Evolutionary conservation across 129 eudicot genomes (phyloP), one percentile per base, ranked within the genome.

Genomic region (Lactuca sativa): DNA sequence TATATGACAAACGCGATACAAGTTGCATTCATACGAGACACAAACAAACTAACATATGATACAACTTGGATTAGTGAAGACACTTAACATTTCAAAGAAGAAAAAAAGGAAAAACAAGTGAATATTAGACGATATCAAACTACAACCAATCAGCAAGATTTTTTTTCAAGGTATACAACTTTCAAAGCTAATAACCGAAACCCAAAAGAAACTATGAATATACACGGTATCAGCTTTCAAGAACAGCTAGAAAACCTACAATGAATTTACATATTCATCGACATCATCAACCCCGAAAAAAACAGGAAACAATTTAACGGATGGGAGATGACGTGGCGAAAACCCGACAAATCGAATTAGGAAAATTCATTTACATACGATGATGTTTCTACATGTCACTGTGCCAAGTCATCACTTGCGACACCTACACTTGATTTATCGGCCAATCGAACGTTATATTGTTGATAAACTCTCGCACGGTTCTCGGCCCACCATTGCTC

Each of bases 401-500:
- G 79, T 31, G 77, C 77, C 51, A 86, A 75, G 80, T 79, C 90
- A 52, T 84, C 91, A 72, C 84, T 86, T 66, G 61, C 82, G 9
- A 82, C 81, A n/a, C 96, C 96, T 64, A 80, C 77, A 51, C 90
- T 87, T 14, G 97, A 84, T 66, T 82, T 90, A 81, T 87, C 95
- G 5, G 65, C 72, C 77, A 77, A 64, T 31, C 95, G 88, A 0
- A 87, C 95, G 31, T 87, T 86, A 80, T 90, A 90, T n/a, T 60
- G 85, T 73, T 90, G 87, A 49, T 86, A 82, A 12, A 86, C 95
- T 72, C 89, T 79, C 36, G 73, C 79, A 63, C 97, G 82, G 61
- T 87, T 90, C 80, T 90, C 91, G 13, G 95, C 80, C 97, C 97
- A 90, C 97, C 97, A 90, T 47, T 78, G 85, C 72, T 90, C 97